Evolutionary conservation across 1,284 basidiomycete genomes (phyloP).

Genomic region (Heterobasidion occidentale): DNA sequence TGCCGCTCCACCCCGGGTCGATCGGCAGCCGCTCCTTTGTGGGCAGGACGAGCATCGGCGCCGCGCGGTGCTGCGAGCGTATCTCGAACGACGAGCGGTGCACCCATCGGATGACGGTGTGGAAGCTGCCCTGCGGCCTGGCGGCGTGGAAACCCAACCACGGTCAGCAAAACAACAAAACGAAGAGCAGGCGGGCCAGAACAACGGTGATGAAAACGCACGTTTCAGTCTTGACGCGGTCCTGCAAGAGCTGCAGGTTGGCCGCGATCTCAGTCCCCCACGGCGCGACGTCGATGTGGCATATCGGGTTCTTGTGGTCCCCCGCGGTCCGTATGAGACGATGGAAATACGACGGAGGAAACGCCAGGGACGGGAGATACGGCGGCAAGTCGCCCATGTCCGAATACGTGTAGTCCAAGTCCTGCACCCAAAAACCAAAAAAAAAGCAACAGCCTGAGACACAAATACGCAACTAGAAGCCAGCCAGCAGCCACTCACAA

Average conservation of each 20-base stretch:
- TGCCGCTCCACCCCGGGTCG: conserved; percentile 74
- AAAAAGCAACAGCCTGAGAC: background rate
- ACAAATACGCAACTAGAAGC: background rate
- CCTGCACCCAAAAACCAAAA: conserved; percentile 32
- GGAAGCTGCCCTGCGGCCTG: conserved; percentile 68
- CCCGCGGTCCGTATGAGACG: conserved; percentile 58
- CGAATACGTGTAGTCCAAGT: conserved; percentile 75
- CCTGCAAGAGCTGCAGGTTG: conserved; percentile 69
- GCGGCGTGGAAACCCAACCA: background rate
- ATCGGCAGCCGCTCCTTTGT: conserved; percentile 34
- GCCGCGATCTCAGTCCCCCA: conserved; percentile 69
- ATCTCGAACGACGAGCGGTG: conserved; percentile 69
- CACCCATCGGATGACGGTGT: conserved; percentile 77
- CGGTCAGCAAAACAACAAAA: conserved; percentile 1
- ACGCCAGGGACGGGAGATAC: conserved; percentile 67
- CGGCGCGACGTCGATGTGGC: conserved; percentile 62
- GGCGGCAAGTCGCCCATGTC: conserved; percentile 65
- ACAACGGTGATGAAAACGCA: conserved; percentile 27
- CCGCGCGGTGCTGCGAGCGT: conserved; percentile 25
- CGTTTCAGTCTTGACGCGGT: conserved; percentile 73
- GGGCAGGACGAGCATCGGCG: conserved; percentile 15
- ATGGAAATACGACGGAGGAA: conserved; percentile 80
- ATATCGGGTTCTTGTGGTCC: conserved; percentile 54
- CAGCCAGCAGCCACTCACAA: conserved; percentile 25
- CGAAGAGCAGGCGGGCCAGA: background rate